Percentiles rank a stretch among this genome's conserved stretches.
These are phyloP conservation scores for Pichia sp. DNA, from an alignment of 1,139 yeast genomes.

Conservation along the genomic window DNA sequence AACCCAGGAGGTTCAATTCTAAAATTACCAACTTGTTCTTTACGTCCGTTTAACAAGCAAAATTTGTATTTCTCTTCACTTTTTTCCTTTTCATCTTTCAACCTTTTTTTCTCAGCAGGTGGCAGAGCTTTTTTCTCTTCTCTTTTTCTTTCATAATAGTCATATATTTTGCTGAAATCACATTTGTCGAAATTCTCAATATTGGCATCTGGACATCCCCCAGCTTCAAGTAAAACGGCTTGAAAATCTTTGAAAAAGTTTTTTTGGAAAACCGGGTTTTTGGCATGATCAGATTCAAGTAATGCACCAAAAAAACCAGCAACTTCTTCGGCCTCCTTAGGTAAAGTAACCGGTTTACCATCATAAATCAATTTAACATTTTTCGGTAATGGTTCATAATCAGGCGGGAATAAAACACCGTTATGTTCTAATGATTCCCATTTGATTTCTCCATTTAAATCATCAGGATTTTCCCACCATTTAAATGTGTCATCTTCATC, in stretches of 20 bases:
- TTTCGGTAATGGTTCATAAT: conserved; percentile 79
- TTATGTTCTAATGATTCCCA: conserved; percentile 84
- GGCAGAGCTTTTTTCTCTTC: conserved; percentile 66
- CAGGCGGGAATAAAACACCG: conserved; percentile 93
- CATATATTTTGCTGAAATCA: conserved; percentile 71
- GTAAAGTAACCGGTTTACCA: conserved; percentile 64
- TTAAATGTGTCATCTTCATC: conserved; percentile 60
- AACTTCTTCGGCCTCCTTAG: conserved; percentile 86
- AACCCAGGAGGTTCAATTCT: conserved; percentile 94
- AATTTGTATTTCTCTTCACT: conserved; percentile 75
- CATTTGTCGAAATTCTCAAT: conserved; percentile 59
- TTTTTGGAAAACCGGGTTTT: conserved; percentile 76
- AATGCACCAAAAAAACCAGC: conserved; percentile 93
- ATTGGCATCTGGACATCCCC: conserved; percentile 47
- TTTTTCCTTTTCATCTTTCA: conserved; percentile 66
- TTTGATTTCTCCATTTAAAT: conserved; percentile 64
- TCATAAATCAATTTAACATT: conserved; percentile 69
- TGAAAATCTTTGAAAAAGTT: conserved; percentile 80
- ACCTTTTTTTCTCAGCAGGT: conserved; percentile 61
- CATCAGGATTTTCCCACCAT: conserved; percentile 85
- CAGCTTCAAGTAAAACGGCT: conserved; percentile 57
- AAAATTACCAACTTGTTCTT: conserved; percentile 89
- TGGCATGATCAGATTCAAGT: conserved; percentile 81
- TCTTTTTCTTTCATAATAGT: conserved; percentile 60
- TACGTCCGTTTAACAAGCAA: conserved; percentile 78